phyloP scores from a whole-genome alignment of 2,329 filamentous ascomycete genomes.

The Tricladium varicosporioides region DNA sequence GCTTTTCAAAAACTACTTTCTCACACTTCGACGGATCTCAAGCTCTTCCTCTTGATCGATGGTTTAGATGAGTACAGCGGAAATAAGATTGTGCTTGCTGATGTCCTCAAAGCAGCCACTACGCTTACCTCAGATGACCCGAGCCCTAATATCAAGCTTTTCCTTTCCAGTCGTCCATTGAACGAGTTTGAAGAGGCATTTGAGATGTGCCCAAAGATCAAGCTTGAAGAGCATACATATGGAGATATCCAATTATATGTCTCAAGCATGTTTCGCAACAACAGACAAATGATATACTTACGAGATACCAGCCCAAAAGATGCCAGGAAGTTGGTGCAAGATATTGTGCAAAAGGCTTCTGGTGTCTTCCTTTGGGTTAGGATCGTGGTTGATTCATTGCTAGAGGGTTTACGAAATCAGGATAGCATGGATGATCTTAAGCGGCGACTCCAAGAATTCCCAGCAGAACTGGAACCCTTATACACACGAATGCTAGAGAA shows the following conservation, averaged over 20 bases:
- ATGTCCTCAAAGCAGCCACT: neutral
- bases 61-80: neutral
- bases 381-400: conserved; percentile 11
- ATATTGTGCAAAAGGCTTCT: conserved; percentile 5
- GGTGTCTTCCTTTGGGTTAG: conserved; percentile 24
- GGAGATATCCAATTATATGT: conserved; percentile 24
- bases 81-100: neutral
- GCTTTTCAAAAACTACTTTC: neutral
- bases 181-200: conserved; percentile 24
- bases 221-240: conserved; percentile 22
- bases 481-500: conserved; percentile 5
- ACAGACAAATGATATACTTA: conserved; percentile 4
- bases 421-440: conserved; percentile 8
- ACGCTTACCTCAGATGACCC: neutral
- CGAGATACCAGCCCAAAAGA: neutral
- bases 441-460: neutral
- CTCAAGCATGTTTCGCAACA: conserved; percentile 10
- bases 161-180: conserved; percentile 15
- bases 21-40: neutral
- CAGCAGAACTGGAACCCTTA: conserved; percentile 4
- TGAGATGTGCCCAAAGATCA: conserved; percentile 9
- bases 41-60: neutral
- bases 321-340: neutral
- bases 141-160: neutral
- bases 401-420: conserved; percentile 3